These are phyloP conservation scores for Gilbertella persicaria DNA, from an alignment of 371 early-diverging fungal genomes.

Conservation along the genomic window DNA sequence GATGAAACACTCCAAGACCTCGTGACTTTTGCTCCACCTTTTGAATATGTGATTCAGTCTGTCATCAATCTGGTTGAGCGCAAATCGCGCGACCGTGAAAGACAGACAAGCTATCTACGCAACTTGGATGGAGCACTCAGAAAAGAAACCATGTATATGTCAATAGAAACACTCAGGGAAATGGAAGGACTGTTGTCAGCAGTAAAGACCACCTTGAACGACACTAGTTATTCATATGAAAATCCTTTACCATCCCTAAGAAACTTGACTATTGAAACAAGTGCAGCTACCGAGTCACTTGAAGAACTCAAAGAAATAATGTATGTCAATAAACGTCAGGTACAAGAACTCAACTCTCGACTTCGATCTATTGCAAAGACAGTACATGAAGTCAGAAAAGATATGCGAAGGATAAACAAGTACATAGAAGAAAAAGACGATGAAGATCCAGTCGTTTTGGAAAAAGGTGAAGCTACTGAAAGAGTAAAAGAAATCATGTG, in stretches of 20 bases:
- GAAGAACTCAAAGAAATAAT: conserved; percentile 56
- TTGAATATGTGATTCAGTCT: conserved; percentile 49
- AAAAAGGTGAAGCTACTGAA: conserved; percentile 52
- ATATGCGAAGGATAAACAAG: conserved; percentile 51
- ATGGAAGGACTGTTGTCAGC: conserved; percentile 34
- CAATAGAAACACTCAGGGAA: conserved; percentile 36
- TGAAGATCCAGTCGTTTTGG: conserved; percentile 52
- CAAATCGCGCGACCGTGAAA: conserved; percentile 50
- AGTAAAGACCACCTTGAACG: conserved; percentile 40
- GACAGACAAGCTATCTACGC: conserved; percentile 43
- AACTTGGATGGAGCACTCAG: conserved; percentile 39
- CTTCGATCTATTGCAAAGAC: conserved; percentile 55
- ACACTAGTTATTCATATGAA: conserved; percentile 37
- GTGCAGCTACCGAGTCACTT: conserved; percentile 43
- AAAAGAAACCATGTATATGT: conserved; percentile 44
- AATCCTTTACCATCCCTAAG: conserved; percentile 46
- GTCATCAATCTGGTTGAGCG: conserved; percentile 45
- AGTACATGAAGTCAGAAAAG: conserved; percentile 54
- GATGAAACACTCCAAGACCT: conserved; percentile 41
- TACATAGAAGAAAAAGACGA: conserved; percentile 52
- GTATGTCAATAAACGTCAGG: conserved; percentile 54
- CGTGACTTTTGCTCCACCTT: conserved; percentile 44
- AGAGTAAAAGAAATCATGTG: conserved; percentile 56
- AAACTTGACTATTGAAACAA: conserved; percentile 42
- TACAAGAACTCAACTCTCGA: conserved; percentile 46